phyloP scores from a whole-genome alignment of 345 rosid genomes.

The Populus pruinosa region DNA sequence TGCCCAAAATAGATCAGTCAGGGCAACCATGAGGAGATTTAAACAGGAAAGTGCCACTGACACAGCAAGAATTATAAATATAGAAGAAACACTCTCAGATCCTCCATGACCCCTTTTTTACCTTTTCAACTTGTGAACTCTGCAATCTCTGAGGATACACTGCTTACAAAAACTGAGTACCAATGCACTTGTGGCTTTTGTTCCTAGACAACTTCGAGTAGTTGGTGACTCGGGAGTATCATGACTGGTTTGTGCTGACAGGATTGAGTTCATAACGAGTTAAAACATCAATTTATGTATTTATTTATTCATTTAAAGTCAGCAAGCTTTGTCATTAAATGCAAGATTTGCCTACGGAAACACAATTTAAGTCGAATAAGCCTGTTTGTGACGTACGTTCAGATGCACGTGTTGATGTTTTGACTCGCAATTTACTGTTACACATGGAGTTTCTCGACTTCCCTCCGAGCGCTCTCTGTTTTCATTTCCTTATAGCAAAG shows the following conservation, averaged over 20 bases:
- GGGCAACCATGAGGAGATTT: not conserved
- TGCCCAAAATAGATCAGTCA: not conserved
- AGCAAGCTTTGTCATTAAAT: not conserved
- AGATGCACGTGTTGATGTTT: not conserved
- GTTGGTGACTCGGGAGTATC: not conserved
- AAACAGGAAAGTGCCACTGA: not conserved
- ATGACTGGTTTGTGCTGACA: not conserved
- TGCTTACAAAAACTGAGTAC: too few relatives aligned
- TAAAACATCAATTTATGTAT: not conserved
- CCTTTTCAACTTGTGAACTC: conserved; percentile 61
- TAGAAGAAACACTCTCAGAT: not conserved
- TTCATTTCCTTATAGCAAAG: conserved; percentile 55
- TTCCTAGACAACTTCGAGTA: not conserved
- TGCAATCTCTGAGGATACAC: conserved; percentile 36
- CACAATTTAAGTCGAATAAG: not conserved
- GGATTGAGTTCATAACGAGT: not conserved
- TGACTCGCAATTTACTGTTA: not conserved
- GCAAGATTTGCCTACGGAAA: not conserved
- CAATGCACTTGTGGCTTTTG: not conserved
- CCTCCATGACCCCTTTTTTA: conserved; percentile 19
- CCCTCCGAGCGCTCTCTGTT: too few relatives aligned
- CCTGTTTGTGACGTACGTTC: not conserved
- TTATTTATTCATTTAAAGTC: not conserved
- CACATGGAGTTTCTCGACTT: not conserved
- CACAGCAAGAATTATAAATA: not conserved